Evolutionary conservation across 257 asterid genomes (phyloP).

Genomic region (Solanum commersonii): DNA sequence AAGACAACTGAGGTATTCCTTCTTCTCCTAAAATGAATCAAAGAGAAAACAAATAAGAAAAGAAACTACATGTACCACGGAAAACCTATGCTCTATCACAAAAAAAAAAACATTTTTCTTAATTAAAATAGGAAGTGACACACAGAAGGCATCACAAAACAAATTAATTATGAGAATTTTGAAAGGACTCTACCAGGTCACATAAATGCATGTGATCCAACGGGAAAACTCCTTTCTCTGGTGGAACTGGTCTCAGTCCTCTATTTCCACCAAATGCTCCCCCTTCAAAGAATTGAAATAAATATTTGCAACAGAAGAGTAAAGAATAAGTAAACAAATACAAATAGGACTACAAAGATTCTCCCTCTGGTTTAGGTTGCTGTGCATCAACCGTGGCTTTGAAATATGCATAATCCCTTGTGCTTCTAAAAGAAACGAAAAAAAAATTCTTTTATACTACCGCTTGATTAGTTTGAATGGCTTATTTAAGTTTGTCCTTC

Average conservation of each 20-base stretch:
- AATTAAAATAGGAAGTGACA: neutral
- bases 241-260: slow-evolving; percentile 93
- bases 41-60: neutral
- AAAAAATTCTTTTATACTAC: neutral
- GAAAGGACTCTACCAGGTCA: slow-evolving; percentile 47
- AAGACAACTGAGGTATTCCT: slow-evolving; percentile 68
- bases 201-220: slow-evolving; percentile 91
- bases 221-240: slow-evolving; percentile 92
- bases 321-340: neutral
- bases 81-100: neutral
- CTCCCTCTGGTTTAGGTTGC: neutral
- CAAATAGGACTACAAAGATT: neutral
- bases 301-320: neutral
- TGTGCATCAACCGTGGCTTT: neutral
- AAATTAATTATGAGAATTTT: neutral
- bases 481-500: neutral
- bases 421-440: neutral
- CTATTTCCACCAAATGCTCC: slow-evolving; percentile 97
- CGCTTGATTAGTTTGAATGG: neutral
- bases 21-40: slow-evolving; percentile 64
- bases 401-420: neutral
- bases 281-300: slow-evolving; percentile 28
- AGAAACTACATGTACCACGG: neutral
- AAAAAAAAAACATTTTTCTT: neutral
- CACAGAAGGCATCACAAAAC: neutral